A percentile compares a stretch with the other conserved stretches of the same genome.
These are phyloP conservation scores for Prinsepia uniflora DNA, from an alignment of 306 rosid species.

Conservation along the genomic window DNA sequence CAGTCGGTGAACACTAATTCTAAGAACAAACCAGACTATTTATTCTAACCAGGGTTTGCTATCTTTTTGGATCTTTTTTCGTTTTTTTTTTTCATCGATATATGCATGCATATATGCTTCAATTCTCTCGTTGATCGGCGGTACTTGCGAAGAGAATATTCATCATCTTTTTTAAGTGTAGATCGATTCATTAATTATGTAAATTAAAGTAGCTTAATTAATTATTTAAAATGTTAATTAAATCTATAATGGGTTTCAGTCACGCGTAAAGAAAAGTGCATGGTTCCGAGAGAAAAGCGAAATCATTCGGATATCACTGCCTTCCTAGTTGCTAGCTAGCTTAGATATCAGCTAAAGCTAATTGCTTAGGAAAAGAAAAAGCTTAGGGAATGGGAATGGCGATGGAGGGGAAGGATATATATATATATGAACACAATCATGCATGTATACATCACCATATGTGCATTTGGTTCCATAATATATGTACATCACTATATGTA, in stretches of 20 bases:
- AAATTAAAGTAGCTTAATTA: constrained; percentile 13
- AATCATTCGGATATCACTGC: constrained; percentile 30
- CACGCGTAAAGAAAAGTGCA: constrained; percentile 66
- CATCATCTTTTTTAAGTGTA: neutral
- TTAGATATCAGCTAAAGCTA: constrained; percentile 11
- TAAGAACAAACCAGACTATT: too few species aligned
- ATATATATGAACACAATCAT: too few species aligned
- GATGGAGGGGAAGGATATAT: constrained; percentile 19
- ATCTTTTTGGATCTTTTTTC: too few species aligned
- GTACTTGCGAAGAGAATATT: neutral
- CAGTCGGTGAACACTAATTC: too few species aligned
- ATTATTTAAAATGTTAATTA: neutral
- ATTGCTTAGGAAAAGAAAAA: constrained; percentile 31
- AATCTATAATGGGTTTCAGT: constrained; percentile 31
- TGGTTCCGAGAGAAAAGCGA: constrained; percentile 25
- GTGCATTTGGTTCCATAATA: too few species aligned
- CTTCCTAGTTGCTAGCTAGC: constrained; percentile 27
- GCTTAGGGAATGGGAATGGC: constrained; percentile 45
- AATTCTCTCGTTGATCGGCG: constrained; percentile 24
- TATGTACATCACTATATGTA: too few species aligned
- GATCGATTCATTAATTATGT: constrained; percentile 14
- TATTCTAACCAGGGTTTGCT: too few species aligned
- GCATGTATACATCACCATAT: too few species aligned
- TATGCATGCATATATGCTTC: constrained; percentile 26
- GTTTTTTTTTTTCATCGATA: constrained; percentile 8